Evolutionary conservation across 2,329 filamentous ascomycete species (phyloP).

Genomic region (Fusarium tricinctum): DNA sequence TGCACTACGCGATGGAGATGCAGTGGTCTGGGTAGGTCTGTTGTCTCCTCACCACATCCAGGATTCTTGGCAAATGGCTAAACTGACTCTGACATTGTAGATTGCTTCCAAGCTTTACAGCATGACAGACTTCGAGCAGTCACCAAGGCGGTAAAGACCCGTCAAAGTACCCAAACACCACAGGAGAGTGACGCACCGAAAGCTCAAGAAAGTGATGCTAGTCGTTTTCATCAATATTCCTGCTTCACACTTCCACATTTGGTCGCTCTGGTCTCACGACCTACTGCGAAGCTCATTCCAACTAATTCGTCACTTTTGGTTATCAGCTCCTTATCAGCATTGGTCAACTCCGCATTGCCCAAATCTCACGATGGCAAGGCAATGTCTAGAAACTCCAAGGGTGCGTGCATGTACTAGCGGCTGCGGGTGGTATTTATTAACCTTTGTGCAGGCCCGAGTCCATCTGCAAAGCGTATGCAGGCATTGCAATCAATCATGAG

Average conservation of each 20-base stretch:
- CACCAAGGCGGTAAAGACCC: constrained; percentile 38
- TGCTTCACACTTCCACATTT: constrained; percentile 77
- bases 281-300: constrained; percentile 74
- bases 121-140: constrained; percentile 49
- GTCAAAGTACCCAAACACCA: constrained; percentile 13
- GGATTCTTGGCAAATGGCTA: constrained; percentile 1
- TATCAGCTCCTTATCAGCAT: constrained; percentile 81
- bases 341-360: constrained; percentile 83
- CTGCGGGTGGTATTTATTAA: constrained; percentile 19
- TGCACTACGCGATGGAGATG: constrained; percentile 70
- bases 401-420: constrained; percentile 47
- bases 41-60: constrained; percentile 46
- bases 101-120: constrained; percentile 63
- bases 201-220: constrained; percentile 41
- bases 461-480: constrained; percentile 62
- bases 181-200: constrained; percentile 21
- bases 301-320: constrained; percentile 76
- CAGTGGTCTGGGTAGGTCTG: constrained; percentile 87
- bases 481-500: constrained; percentile 75
- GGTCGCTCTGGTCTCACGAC: constrained; percentile 79
- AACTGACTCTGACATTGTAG: constrained; percentile 48
- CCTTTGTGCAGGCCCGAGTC: constrained; percentile 52
- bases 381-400: constrained; percentile 57
- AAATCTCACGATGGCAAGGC: constrained; percentile 63
- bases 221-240: constrained; percentile 63